These are phyloP conservation scores for Cichorium intybus DNA, from an alignment of 140 eudicot species.

Conservation along the genomic window DNA sequence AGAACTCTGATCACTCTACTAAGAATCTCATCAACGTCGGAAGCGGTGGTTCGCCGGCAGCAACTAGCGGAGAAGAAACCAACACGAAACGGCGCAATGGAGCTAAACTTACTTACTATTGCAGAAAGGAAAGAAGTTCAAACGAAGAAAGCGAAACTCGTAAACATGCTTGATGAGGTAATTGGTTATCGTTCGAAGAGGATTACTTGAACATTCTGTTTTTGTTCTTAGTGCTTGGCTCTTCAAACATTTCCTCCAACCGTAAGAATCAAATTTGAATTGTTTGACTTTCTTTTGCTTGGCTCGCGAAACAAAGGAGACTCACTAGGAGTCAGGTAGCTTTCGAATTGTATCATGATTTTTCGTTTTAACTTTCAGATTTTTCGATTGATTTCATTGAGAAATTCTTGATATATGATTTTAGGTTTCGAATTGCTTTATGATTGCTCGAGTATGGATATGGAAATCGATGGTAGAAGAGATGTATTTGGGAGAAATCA, in stretches of 20 bases:
- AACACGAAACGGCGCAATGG: constrained; percentile 24
- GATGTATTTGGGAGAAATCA: constrained; percentile 84
- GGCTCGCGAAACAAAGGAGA: constrained; percentile 87
- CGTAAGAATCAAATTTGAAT: constrained; percentile 40
- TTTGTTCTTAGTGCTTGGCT: constrained; percentile 98
- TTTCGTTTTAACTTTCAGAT: no score
- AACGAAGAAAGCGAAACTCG: constrained; percentile 85
- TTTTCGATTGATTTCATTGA: neutral
- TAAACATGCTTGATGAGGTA: constrained; percentile 96
- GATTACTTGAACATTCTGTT: constrained; percentile 87
- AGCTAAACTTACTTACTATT: constrained; percentile 54
- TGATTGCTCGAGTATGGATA: constrained; percentile 88
- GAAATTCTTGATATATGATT: neutral
- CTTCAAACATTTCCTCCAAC: constrained; percentile 89
- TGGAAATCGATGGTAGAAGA: constrained; percentile 99
- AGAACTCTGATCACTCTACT: constrained; percentile 25
- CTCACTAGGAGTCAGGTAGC: constrained; percentile 93
- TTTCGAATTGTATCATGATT: no score
- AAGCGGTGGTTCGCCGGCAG: constrained; percentile 34
- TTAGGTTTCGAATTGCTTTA: constrained; percentile 95
- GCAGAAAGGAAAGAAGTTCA: constrained; percentile 84
- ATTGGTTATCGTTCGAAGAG: constrained; percentile 27
- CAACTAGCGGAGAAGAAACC: constrained; percentile 39
- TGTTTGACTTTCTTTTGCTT: neutral
- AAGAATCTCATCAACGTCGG: constrained; percentile 18